Conservation (phyloP, 345 rosid species). For the Noccaea bulbosa region DNA sequence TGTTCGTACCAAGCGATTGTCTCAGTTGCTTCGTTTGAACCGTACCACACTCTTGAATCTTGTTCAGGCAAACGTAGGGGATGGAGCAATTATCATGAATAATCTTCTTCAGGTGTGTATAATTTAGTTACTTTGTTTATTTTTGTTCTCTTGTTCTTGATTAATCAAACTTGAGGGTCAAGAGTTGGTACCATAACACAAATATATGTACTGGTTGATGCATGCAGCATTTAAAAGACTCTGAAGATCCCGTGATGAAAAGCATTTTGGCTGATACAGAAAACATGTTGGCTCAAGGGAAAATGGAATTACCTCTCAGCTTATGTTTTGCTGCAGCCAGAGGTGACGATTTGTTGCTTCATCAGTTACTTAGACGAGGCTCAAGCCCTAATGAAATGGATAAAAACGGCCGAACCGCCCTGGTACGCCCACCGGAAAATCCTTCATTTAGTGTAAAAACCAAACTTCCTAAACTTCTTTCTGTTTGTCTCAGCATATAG, state of each 20-base stretch:
- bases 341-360: constrained; percentile 78
- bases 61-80: constrained; percentile 85
- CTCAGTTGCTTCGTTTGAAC: constrained; percentile 87
- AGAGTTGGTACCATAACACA: background rate
- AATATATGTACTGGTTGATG: constrained; percentile 27
- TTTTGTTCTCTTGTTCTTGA: constrained; percentile 9
- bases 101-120: constrained; percentile 94
- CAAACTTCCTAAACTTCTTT: constrained; percentile 4
- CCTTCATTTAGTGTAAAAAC: background rate
- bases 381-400: constrained; percentile 73
- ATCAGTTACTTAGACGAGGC: constrained; percentile 71
- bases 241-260: constrained; percentile 60
- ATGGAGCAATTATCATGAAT: constrained; percentile 85
- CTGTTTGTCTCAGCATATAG: constrained; percentile 66
- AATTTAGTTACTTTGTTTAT: too few species aligned
- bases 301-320: constrained; percentile 81
- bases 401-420: constrained; percentile 60
- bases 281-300: constrained; percentile 75
- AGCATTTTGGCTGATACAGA: constrained; percentile 66
- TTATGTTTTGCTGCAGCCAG: constrained; percentile 80
- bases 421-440: constrained; percentile 49
- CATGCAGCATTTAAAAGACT: constrained; percentile 83
- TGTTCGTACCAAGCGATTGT: constrained; percentile 75
- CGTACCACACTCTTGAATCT: constrained; percentile 71
- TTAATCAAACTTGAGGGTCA: background rate